Evolutionary conservation across 371 early-diverging fungal genomes (phyloP), one percentile per base, ranked within the genome.

Genomic region (Mucor mucedo): DNA sequence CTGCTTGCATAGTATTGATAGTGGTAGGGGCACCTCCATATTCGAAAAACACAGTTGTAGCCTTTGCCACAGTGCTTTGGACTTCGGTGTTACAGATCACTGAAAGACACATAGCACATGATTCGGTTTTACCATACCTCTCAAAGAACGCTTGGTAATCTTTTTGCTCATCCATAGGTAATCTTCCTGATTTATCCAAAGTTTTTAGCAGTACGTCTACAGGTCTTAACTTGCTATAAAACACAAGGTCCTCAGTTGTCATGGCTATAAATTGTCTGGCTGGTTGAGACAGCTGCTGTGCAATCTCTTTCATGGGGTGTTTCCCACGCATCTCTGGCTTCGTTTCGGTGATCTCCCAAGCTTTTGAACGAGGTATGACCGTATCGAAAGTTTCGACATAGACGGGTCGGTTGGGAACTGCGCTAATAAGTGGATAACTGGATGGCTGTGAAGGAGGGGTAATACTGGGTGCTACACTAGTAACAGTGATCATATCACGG

Each of bases 31-130:
- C 72, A 29, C 91, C 92, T n/a, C 91, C 92, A 65, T 73, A 79
- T 21, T 87, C 85, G 58, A 88, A 82, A 55, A 87, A 83, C 4
- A 86, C 53, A 8, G 72, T 62, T 9, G 73, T 75, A 1, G 90
- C 89, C 49, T 62, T 68, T n/a, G 58, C 29, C 6, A 71, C 59
- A 0, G 70, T 63, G 5, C 66, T 55, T 21, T 35, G 10, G 11
- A 42, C 40, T 21, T 38, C 52, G 45, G 50, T 66, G n/a, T 65
- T 66, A 50, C 89, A 89, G 41, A 88, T 70, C 49, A 93, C 80
- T 0, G 83, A 83, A 2, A 92, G 70, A 68, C 88, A 89, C 91
- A 93, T 91, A 48, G 92, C 88, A 65, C 92, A 91, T 3, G 89
- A 73, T 68, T 90, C 87, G 14, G 72, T 76, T 14, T 70, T 57